phyloP scores from a whole-genome alignment of 345 rosid species.

The Arabidopsis thaliana region TAIR10.1 NC_003076.8:6367501-6368000 shows the following conservation, averaged over 20 bases:
- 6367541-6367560: background rate
- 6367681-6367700: background rate
- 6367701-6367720: background rate
- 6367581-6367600: constrained; percentile 9
- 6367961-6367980: background rate
- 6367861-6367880: constrained; percentile 18
- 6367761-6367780: constrained; percentile 27
- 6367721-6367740: constrained; percentile 32
- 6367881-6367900: constrained; percentile 28
- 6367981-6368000: background rate
- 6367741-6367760: constrained; percentile 39
- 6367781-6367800: background rate
- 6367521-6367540: background rate
- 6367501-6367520: background rate
- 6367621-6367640: background rate
- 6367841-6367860: constrained; percentile 46
- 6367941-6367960: constrained; percentile 4
- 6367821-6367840: constrained; percentile 22
- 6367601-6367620: background rate
- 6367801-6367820: constrained; percentile 13
- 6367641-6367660: too few relatives aligned
- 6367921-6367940: constrained; percentile 29
- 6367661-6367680: too few relatives aligned
- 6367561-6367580: constrained; percentile 19
- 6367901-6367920: constrained; percentile 44